Evolutionary conservation across 768 basidiomycete genomes (phyloP), one percentile per base, ranked within the genome.

Genomic region (Leccinum olivaceopallidum): DNA sequence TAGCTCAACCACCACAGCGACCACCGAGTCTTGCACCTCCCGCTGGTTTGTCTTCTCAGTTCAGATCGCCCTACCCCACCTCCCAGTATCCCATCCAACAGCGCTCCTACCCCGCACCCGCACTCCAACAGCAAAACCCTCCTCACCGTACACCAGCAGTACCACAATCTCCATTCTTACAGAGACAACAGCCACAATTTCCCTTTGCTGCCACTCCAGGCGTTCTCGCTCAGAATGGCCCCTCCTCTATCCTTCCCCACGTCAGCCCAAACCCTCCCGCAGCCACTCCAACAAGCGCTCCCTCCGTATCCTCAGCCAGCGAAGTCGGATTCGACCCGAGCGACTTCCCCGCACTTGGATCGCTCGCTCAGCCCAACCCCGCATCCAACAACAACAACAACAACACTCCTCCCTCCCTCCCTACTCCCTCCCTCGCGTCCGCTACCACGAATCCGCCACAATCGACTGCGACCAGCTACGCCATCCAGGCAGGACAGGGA

Each of bases 301-400:
- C 85, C 52, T 85, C 85, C 53, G 82, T 80, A 62, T 86, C 85
- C 55, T 88, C 88, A 28, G 78, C 83, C 36, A 87, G 83, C 72
- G 91, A 92, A 70, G 86, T 90, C 60, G 88, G 87, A 20, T 84
- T 92, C 42, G 92, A 93, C 78, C 90, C 86, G 34, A 92, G 90
- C 69, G 92, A 92, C 74, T 92, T 93, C 67, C 92, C 92, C n/a
- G 91, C 90, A 14, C 83, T 94, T 20, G 92, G 92, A 34, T 79
- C 82, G 44, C 86, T 87, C 48, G 81, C 82, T 14, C 81, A 79
- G 61, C 78, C 76, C 53, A 77, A 72, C 48, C 77, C 62, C 51
- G 76, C 62, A 66, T 78, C 70, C 48, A 80, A 76, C 65, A 78
- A 74, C 39, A 77, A 69, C 52, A 66, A 76, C 65, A 78, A 74